Evolutionary conservation across 2,329 filamentous ascomycete genomes (phyloP).

Genomic region (Aspergillus niger): DNA sequence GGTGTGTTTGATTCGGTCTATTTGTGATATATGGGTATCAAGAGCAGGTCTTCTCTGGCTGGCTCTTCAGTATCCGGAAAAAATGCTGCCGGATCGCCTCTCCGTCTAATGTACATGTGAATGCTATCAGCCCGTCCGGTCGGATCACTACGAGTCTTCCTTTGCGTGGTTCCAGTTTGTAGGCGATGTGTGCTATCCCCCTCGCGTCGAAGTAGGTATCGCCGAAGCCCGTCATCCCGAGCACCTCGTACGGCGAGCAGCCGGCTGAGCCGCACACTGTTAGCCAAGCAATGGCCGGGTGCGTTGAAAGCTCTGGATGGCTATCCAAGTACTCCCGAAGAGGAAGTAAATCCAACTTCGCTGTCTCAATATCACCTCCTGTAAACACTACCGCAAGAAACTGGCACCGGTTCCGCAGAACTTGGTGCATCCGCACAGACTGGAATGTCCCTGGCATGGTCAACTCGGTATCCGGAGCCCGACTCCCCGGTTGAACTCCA

Average conservation of each 20-base stretch:
- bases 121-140: conserved; percentile 9
- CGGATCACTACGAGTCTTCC: conserved; percentile 7
- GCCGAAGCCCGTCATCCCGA: conserved; percentile 3
- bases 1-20: background rate
- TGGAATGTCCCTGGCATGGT: conserved; percentile 5
- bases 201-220: conserved; percentile 6
- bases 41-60: background rate
- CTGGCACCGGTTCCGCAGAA: background rate
- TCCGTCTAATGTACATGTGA: background rate
- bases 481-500: conserved; percentile 1
- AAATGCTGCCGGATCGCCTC: conserved; percentile 1
- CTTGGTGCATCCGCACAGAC: conserved; percentile 4
- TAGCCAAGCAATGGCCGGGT: conserved; percentile 6
- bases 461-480: conserved; percentile 9
- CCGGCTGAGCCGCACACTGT: conserved; percentile 1
- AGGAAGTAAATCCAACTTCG: background rate
- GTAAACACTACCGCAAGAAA: conserved; percentile 2
- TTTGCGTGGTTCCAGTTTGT: background rate
- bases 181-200: background rate
- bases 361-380: background rate
- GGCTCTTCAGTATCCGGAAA: background rate
- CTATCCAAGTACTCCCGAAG: background rate
- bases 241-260: conserved; percentile 7
- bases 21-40: background rate
- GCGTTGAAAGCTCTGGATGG: background rate